Base-by-base conservation (phyloP, 345 rosid species). In the Theobroma cacao region DNA sequence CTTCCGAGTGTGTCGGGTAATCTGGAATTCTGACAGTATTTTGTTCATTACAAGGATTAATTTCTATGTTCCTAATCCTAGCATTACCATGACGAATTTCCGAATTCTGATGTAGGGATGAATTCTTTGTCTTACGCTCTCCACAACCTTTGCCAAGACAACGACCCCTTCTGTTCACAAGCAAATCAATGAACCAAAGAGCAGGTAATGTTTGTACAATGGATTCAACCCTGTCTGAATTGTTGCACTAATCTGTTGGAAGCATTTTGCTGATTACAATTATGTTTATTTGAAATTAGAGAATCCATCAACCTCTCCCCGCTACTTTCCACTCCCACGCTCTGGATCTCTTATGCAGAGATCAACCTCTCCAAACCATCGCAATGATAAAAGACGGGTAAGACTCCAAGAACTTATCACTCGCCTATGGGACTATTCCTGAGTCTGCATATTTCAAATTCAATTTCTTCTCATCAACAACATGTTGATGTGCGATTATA, bases 281-380 rank as follows among this genome's bases (percentile, higher is more conserved):
- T 60, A 61, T 63, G 24, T 60, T 24, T 40, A n/a, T 55, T 17
- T 45, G 36, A 20, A 20, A 72, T 31, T 84, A 94, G 98, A 78
- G 78, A 88, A 83, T 80, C 77, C 82, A 80, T 20, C 90, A 50
- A 52, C 80, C 41, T 89, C 98, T 75, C 94, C 95, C 4, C 79
- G 78, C 53, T 86, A 81, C 3, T 85, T 83, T 78, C 87, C 89
- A 33, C 81, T 89, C 72, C 62, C 80, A 17, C 86, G 81, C 43
- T 82, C 89, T 3, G 88, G 87, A 48, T 89, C 96, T 73, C 64
- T 82, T 76, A 81, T 84, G 8, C 86, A 79, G 76, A 86, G 94
- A 81, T 84, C 91, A 77, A 75, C 78, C 77, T 87, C 92, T 79
- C 91, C 93, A 34, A 83, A 61, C 81, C 65, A 75, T 50, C 50